A percentile compares a stretch with the other conserved stretches of the same genome.
phyloP scores from a whole-genome alignment of 1,284 basidiomycete genomes.

The Earliella scabrosa region DNA sequence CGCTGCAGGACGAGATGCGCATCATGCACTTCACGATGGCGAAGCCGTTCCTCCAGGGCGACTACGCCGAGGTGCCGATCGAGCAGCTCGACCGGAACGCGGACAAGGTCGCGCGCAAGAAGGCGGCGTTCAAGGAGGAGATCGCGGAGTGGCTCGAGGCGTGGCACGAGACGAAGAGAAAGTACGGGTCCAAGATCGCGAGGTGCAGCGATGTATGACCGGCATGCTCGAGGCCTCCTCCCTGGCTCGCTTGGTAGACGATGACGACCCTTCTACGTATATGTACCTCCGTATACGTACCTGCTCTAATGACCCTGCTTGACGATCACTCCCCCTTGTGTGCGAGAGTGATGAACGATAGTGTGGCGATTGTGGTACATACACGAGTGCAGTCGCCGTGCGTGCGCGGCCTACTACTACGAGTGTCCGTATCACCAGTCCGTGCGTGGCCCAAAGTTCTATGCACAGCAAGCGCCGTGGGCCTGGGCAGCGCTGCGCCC shows the following conservation, averaged over 20 bases:
- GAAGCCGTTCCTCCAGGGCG: constrained; percentile 44
- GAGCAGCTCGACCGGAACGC: constrained; percentile 29
- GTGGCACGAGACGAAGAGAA: constrained; percentile 34
- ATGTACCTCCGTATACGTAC: no score
- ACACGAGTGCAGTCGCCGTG: no score
- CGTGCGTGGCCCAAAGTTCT: not conserved
- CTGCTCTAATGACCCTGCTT: not conserved
- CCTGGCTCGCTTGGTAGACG: no score
- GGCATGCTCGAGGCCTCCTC: no score
- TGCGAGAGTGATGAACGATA: no score
- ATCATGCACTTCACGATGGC: constrained; percentile 47
- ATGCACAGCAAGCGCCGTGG: not conserved
- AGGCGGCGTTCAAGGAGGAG: constrained; percentile 33
- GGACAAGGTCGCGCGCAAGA: constrained; percentile 22
- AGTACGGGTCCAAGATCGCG: constrained; percentile 21
- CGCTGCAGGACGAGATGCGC: constrained; percentile 37
- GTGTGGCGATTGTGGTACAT: no score
- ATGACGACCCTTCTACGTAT: no score
- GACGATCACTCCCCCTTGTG: no score
- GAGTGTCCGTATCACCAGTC: not conserved
- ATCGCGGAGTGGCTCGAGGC: constrained; percentile 38
- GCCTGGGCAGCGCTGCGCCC: not conserved
- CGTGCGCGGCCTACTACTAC: no score
- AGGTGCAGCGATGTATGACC: constrained; percentile 18
- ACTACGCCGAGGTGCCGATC: constrained; percentile 29